Conservation (phyloP, 176 grass and related monocot species). For the Elaeis guineensis region DNA sequence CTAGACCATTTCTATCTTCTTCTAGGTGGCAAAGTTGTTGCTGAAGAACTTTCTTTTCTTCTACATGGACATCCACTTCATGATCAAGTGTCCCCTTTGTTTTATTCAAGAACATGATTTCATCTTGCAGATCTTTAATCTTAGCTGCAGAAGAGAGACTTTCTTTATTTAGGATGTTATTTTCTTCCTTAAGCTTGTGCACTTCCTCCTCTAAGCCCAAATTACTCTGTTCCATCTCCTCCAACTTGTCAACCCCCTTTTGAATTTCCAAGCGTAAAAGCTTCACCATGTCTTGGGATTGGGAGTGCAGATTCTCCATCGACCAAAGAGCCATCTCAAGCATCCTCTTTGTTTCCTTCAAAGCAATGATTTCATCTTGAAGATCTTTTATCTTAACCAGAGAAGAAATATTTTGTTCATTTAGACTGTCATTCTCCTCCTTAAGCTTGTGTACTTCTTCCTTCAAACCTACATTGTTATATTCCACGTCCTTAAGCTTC, state of each 20-base stretch:
- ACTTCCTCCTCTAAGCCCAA: conserved; percentile 40
- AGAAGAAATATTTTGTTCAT: conserved; percentile 31
- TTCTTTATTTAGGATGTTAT: conserved; percentile 24
- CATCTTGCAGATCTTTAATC: conserved; percentile 21
- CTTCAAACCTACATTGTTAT: conserved; percentile 39
- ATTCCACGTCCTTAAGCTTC: conserved; percentile 38
- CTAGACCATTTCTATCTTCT: too few species aligned
- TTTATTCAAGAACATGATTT: conserved; percentile 9
- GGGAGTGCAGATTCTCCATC: conserved; percentile 26
- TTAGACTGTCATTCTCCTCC: conserved; percentile 38
- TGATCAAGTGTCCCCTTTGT: conserved; percentile 35
- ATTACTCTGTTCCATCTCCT: conserved; percentile 40
- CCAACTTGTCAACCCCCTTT: conserved; percentile 34
- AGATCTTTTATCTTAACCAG: conserved; percentile 35
- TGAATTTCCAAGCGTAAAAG: conserved; percentile 42
- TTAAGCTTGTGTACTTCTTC: conserved; percentile 47
- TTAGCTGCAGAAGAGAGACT: conserved; percentile 34
- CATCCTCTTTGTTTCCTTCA: conserved; percentile 31
- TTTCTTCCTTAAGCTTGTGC: conserved; percentile 60
- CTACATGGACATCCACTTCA: too few species aligned
- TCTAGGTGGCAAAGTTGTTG: too few species aligned
- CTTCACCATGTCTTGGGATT: conserved; percentile 42
- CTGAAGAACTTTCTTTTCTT: too few species aligned
- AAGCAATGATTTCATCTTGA: background rate
- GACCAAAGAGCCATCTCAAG: conserved; percentile 44